A percentile compares a stretch with the other conserved stretches of the same genome.
phyloP scores from a whole-genome alignment of 768 basidiomycete species.

The Pleurotus eryngii region DNA sequence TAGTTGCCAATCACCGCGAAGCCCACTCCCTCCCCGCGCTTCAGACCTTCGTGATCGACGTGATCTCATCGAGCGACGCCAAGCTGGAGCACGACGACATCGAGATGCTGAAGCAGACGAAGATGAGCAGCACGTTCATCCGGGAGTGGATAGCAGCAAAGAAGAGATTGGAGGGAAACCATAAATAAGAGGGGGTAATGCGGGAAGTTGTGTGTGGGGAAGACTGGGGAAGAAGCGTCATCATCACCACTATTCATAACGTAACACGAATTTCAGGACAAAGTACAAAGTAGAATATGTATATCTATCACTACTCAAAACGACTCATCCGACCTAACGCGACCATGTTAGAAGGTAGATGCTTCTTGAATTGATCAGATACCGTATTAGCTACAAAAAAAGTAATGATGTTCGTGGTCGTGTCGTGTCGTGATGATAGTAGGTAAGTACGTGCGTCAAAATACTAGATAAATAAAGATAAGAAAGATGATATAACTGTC shows the following conservation, averaged over 20 bases:
- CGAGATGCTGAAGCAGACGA: constrained; percentile 67
- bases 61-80: constrained; percentile 69
- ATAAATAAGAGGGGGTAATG: constrained; percentile 14
- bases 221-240: constrained; percentile 7
- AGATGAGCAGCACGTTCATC: constrained; percentile 95
- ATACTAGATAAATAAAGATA: not conserved
- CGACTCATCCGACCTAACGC: no score
- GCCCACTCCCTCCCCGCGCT: constrained; percentile 57
- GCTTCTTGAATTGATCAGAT: no score
- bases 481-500: no score
- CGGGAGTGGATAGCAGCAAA: constrained; percentile 75
- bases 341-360: no score
- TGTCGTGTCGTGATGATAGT: constrained; percentile 7
- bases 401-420: not conserved
- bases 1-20: constrained; percentile 66
- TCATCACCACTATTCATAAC: not conserved
- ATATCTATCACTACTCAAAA: no score
- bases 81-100: constrained; percentile 65
- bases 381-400: no score
- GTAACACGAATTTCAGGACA: not conserved
- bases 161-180: constrained; percentile 3
- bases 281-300: no score
- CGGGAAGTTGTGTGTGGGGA: no score
- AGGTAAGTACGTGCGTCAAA: not conserved
- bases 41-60: constrained; percentile 77